Percentiles rank a stretch among this genome's conserved stretches.
Evolutionary conservation across 2,329 filamentous ascomycete genomes (phyloP).

Genomic region (Calonectria montana): DNA sequence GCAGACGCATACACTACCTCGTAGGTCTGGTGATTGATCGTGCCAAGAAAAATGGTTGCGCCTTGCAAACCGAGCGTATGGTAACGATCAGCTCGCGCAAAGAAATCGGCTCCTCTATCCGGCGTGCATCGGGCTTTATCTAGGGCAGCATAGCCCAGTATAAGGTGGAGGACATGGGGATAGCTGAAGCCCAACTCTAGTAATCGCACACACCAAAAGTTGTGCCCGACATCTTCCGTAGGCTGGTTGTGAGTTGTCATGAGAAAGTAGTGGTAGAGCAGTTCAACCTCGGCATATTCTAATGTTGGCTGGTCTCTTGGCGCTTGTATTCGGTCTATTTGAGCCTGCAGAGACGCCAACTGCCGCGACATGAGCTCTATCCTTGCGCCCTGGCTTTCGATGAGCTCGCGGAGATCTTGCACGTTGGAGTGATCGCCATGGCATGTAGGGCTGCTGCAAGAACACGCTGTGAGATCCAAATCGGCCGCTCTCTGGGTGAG

Average conservation of each 20-base stretch:
- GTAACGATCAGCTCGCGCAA: background rate
- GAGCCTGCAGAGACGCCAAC: background rate
- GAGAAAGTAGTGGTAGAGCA: background rate
- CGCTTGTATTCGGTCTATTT: background rate
- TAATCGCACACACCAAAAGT: background rate
- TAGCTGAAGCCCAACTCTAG: background rate
- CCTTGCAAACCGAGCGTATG: background rate
- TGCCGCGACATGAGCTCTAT: background rate
- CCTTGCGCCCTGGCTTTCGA: background rate
- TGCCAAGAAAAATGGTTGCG: background rate
- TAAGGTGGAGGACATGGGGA: background rate
- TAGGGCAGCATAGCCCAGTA: background rate
- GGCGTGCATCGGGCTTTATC: background rate
- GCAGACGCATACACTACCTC: background rate
- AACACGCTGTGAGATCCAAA: background rate
- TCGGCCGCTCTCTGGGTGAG: background rate
- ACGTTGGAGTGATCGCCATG: background rate
- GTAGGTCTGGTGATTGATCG: background rate
- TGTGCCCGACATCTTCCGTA: background rate
- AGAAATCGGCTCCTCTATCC: background rate
- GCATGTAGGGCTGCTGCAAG: background rate
- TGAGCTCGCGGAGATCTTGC: background rate
- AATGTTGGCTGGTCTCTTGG: background rate
- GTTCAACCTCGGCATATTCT: background rate
- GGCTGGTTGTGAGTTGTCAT: background rate